These are phyloP conservation scores for Hansenula lynferdii DNA, from an alignment of 1,139 yeast species.

Conservation along the genomic window DNA sequence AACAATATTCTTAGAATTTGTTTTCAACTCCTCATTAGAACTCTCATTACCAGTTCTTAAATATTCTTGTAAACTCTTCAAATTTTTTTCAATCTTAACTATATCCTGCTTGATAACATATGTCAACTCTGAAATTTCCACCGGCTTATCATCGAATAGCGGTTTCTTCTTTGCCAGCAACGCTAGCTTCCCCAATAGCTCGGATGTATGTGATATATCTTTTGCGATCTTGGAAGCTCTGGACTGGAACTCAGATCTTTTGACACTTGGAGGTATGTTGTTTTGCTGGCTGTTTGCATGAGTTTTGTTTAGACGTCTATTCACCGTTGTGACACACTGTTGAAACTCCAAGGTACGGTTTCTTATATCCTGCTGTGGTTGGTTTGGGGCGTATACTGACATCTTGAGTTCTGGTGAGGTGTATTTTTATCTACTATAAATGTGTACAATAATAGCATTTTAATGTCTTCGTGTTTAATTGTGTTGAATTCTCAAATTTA, in stretches of 20 bases:
- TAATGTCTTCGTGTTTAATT: not conserved
- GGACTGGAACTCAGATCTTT: slow-evolving; percentile 66
- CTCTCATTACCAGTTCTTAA: slow-evolving; percentile 39
- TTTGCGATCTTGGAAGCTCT: slow-evolving; percentile 84
- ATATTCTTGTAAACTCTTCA: slow-evolving; percentile 59
- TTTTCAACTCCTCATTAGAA: slow-evolving; percentile 31
- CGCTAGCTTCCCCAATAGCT: slow-evolving; percentile 75
- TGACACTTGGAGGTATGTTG: slow-evolving; percentile 20
- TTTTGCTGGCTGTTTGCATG: slow-evolving; percentile 22
- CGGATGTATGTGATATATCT: slow-evolving; percentile 88
- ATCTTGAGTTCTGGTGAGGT: not conserved
- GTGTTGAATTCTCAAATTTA: not conserved
- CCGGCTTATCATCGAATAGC: slow-evolving; percentile 91
- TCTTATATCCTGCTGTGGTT: slow-evolving; percentile 39
- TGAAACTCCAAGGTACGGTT: slow-evolving; percentile 85
- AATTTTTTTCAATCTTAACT: slow-evolving; percentile 73
- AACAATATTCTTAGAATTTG: slow-evolving; percentile 81
- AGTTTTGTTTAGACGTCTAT: slow-evolving; percentile 43
- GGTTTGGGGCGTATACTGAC: slow-evolving; percentile 11
- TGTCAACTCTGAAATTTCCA: slow-evolving; percentile 89
- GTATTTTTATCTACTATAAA: no score
- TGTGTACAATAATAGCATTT: no score
- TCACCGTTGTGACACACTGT: slow-evolving; percentile 72
- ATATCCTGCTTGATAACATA: slow-evolving; percentile 92
- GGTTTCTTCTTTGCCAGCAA: slow-evolving; percentile 84